Evolutionary conservation across 179 eudicot genomes (phyloP).

Genomic region (Heliamphora pulchella): DNA sequence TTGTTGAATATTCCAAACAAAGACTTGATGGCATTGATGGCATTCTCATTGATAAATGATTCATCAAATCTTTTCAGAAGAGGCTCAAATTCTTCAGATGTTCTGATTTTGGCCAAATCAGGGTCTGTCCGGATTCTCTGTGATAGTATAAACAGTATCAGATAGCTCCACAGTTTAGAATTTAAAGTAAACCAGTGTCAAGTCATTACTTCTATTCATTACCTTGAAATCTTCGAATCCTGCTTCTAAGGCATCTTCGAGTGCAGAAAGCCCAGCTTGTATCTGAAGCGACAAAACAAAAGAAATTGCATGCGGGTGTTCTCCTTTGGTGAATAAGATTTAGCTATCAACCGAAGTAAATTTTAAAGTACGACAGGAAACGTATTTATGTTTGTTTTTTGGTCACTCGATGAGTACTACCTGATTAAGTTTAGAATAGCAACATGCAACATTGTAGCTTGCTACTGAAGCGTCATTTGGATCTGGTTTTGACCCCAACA

Average conservation of each 20-base stretch:
- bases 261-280: slow-evolving; percentile 95
- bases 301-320: background rate
- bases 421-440: slow-evolving; percentile 94
- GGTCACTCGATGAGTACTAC: slow-evolving; percentile 23
- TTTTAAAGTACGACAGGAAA: background rate
- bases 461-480: slow-evolving; percentile 70
- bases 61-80: slow-evolving; percentile 84
- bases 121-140: slow-evolving; percentile 91
- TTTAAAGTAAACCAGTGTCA: background rate
- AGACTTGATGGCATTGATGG: slow-evolving; percentile 87
- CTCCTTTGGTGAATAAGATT: background rate
- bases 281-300: slow-evolving; percentile 29
- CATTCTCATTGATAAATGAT: slow-evolving; percentile 90
- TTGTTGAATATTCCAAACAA: slow-evolving; percentile 72
- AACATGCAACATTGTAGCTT: slow-evolving; percentile 90
- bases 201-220: slow-evolving; percentile 3
- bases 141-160: slow-evolving; percentile 13
- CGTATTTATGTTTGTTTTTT: too few relatives aligned
- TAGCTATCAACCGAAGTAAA: background rate
- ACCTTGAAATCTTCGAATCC: slow-evolving; percentile 96
- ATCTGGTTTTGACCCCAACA: slow-evolving; percentile 77
- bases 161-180: background rate
- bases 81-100: slow-evolving; percentile 58
- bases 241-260: slow-evolving; percentile 76
- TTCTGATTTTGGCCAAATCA: slow-evolving; percentile 68